Evolutionary conservation across 371 early-diverging fungal genomes (phyloP), one percentile per base, ranked within the genome.

Genomic region (Choanephora cucurbitarum): DNA sequence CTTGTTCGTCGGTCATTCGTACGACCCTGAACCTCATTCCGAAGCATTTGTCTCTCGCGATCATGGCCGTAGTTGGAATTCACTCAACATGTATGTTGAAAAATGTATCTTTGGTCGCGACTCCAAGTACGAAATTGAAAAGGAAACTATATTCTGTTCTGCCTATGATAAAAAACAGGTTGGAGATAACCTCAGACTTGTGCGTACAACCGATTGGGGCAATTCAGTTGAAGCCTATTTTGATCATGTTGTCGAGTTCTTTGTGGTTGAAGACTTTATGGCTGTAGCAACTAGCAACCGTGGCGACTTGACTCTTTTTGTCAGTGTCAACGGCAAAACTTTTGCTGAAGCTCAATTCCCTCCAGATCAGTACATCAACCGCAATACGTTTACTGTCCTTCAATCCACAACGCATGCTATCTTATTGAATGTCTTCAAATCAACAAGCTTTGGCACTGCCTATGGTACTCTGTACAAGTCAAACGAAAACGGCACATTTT

Each of bases 101-200:
- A 91, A 93, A 60, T 97, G 97, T 72, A 80, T 88, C 33, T 97
- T 93, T 82, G 91, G 90, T 10, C 83, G 82, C 19, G 87, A 86
- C 49, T 69, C 75, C 21, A 66, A 82, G 43, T 90, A 89, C 28
- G 64, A 75, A 17, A 79, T 87, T 46, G 73, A 81, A 18, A 81
- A 85, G 21, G 81, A 86, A 39, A 79, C 86, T 3, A 72, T 96
- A 17, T 88, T 88, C 53, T 92, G 94, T 55, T 76, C 85, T 21
- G 69, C 76, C 5, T 89, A 83, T 70, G 80, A 83, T 28, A 75
- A 77, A 28, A 85, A 85, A 2, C 49, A 75, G 31, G 83, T 88
- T 39, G 62, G 64, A n/a, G 69, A 72, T 39, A 77, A 77, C 7
- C 55, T 79, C 10, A 81, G 81, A 65, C 64, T 87, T 47, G 57